These are phyloP conservation scores for Apiospora hydei DNA, from an alignment of 2,329 filamentous ascomycete genomes.

Conservation along the genomic window DNA sequence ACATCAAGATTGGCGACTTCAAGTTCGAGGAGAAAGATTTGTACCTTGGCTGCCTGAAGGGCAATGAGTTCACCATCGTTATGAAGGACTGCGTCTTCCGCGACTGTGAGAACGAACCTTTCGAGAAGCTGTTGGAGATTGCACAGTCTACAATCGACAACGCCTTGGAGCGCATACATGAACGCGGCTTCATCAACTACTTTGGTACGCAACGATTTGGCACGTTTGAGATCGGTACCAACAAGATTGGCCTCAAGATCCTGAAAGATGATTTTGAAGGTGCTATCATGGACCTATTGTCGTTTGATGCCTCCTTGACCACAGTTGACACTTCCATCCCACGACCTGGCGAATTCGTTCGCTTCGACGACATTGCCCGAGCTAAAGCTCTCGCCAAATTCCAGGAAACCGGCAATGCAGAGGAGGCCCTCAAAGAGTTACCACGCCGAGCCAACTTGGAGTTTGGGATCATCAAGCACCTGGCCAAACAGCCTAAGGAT, in stretches of 20 bases:
- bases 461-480: conserved; percentile 77
- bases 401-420: conserved; percentile 64
- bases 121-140: conserved; percentile 55
- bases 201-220: conserved; percentile 98
- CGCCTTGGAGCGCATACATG: conserved; percentile 71
- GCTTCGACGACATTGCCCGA: conserved; percentile 78
- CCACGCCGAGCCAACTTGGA: conserved; percentile 87
- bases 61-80: conserved; percentile 93
- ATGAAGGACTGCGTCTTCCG: conserved; percentile 81
- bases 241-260: conserved; percentile 84
- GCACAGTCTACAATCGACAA: conserved; percentile 58
- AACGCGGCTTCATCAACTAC: conserved; percentile 93
- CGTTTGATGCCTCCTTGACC: conserved; percentile 70
- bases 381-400: conserved; percentile 82
- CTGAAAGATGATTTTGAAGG: conserved; percentile 81
- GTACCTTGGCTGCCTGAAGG: conserved; percentile 81
- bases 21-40: conserved; percentile 75
- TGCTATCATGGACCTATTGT: conserved; percentile 79
- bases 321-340: conserved; percentile 52
- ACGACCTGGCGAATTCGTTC: conserved; percentile 51
- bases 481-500: conserved; percentile 68
- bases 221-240: conserved; percentile 84
- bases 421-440: conserved; percentile 70
- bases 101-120: conserved; percentile 50
- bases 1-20: conserved; percentile 79